A percentile compares a stretch with the other conserved stretches of the same genome.
phyloP scores from a whole-genome alignment of 2,329 filamentous ascomycete genomes.

The Verticillium zaregamsianum region DNA sequence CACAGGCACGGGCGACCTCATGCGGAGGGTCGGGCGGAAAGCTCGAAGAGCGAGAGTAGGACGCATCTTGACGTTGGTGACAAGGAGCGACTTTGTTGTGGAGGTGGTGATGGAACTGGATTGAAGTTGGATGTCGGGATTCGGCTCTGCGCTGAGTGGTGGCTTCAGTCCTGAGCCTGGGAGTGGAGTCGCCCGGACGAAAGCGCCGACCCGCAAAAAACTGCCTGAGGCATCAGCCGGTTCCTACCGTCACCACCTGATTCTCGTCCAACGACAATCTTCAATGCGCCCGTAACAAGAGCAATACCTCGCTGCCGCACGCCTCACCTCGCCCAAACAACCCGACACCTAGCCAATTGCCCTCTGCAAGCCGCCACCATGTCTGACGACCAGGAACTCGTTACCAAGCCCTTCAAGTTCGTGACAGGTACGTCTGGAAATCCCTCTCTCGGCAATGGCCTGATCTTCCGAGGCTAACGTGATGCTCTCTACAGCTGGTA shows the following conservation, averaged over 20 bases:
- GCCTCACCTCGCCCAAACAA: constrained; percentile 25
- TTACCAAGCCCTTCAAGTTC: constrained; percentile 99
- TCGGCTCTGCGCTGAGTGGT: constrained; percentile 19
- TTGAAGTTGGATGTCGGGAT: constrained; percentile 16
- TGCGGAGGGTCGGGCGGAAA: constrained; percentile 61
- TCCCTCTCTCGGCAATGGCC: constrained; percentile 31
- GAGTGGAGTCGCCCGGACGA: background rate
- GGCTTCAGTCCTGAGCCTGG: background rate
- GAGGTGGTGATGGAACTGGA: constrained; percentile 10
- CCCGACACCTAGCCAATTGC: constrained; percentile 18
- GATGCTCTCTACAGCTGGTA: constrained; percentile 36
- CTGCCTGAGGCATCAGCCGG: constrained; percentile 27
- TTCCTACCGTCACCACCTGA: constrained; percentile 30
- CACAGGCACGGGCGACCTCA: constrained; percentile 72
- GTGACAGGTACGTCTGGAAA: constrained; percentile 77
- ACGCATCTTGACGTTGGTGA: constrained; percentile 47
- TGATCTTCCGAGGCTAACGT: constrained; percentile 38
- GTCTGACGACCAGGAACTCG: constrained; percentile 77
- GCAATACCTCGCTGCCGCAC: constrained; percentile 29
- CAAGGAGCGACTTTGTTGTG: constrained; percentile 1
- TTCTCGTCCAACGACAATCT: constrained; percentile 22
- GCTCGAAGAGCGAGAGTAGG: constrained; percentile 62
- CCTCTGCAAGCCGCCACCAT: constrained; percentile 58
- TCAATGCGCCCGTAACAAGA: constrained; percentile 21
- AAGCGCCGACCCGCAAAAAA: background rate